Evolutionary conservation across 352 stramenopile species (phyloP).

Genomic region (Chrysophaeum taylorii): DNA sequence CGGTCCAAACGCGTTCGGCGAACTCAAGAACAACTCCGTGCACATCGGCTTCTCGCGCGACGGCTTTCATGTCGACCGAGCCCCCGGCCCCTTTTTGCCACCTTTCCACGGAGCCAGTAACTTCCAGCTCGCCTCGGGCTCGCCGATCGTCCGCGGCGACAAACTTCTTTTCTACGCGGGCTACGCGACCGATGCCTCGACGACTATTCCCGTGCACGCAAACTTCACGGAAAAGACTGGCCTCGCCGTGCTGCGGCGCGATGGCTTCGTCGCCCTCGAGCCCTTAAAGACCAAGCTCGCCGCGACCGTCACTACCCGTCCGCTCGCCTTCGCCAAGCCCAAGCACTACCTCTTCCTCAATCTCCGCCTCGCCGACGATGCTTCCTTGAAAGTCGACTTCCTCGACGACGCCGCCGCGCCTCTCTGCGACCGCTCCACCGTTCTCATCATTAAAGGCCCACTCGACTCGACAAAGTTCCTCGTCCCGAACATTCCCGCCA

Average conservation of each 20-base stretch:
- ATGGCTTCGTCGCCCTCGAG: not conserved
- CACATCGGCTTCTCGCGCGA: constrained; percentile 3
- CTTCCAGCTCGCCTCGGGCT: constrained; percentile 6
- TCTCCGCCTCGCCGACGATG: no score
- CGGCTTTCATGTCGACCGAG: not conserved
- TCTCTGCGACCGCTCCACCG: no score
- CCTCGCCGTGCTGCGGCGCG: not conserved
- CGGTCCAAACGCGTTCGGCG: not conserved
- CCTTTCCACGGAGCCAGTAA: not conserved
- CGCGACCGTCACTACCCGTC: no score
- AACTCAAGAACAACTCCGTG: constrained; percentile 8
- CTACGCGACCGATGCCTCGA: not conserved
- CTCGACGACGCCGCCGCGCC: no score
- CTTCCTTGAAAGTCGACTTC: no score
- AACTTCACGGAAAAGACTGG: not conserved
- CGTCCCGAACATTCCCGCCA: no score
- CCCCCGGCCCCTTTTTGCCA: not conserved
- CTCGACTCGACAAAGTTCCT: no score
- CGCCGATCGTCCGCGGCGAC: constrained; percentile 1
- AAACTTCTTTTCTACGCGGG: not conserved
- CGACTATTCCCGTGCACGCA: not conserved
- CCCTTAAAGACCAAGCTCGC: no score
- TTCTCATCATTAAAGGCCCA: no score
- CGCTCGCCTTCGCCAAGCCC: no score
- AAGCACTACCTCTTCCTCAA: no score